Percentiles rank a stretch among this genome's conserved stretches.
Conservation (phyloP, 2,329 filamentous ascomycete species). For the Zopfia rhizophila region DNA sequence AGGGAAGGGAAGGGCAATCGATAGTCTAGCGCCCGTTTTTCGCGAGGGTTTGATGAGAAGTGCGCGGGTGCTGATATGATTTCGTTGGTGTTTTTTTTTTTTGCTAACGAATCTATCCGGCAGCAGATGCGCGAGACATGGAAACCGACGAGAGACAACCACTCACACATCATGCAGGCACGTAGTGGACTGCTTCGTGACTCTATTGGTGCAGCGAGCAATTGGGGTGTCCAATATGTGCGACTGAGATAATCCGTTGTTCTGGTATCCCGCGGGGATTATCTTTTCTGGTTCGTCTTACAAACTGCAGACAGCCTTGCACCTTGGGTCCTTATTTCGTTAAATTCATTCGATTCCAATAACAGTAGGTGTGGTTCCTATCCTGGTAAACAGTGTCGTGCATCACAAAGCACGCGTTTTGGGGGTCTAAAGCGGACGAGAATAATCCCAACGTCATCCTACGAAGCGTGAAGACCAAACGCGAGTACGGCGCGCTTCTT, state of each 20-base stretch:
- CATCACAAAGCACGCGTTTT: no score
- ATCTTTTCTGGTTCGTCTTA: slow-evolving; percentile 17
- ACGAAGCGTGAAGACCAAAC: no score
- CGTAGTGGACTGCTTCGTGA: slow-evolving; percentile 20
- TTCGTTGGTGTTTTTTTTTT: slow-evolving; percentile 8
- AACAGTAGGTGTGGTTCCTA: no score
- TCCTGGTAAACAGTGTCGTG: no score
- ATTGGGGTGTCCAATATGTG: slow-evolving; percentile 17
- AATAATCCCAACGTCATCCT: no score
- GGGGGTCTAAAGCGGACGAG: no score
- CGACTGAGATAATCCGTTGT: slow-evolving; percentile 13
- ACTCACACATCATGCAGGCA: slow-evolving; percentile 22
- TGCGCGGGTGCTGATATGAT: no score
- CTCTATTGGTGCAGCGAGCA: slow-evolving; percentile 7
- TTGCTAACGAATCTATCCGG: no score
- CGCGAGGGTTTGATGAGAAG: slow-evolving; percentile 6
- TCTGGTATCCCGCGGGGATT: slow-evolving; percentile 31
- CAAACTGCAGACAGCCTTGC: slow-evolving; percentile 18
- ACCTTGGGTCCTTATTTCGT: no score
- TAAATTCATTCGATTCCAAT: no score
- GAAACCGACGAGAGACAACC: slow-evolving; percentile 17
- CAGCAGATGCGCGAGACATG: no score
- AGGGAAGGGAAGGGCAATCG: slow-evolving; percentile 2
- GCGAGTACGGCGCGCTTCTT: no score
- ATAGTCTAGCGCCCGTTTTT: slow-evolving; percentile 15